phyloP scores from a whole-genome alignment of 345 rosid species.

The Ricinus communis region DNA sequence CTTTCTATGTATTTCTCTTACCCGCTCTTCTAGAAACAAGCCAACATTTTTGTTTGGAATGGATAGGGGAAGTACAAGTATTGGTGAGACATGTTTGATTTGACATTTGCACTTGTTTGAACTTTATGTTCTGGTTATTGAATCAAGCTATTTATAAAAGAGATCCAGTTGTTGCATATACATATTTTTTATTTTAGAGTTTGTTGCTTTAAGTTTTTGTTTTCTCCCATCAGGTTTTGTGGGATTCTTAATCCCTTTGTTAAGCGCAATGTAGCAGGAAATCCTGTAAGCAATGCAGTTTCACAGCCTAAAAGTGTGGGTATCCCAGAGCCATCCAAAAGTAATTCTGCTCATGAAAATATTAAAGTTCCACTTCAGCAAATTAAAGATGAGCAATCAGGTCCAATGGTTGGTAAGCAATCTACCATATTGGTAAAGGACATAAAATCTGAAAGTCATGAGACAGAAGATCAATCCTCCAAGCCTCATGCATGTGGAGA shows the following conservation, averaged over 20 bases:
- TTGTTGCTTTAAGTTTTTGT: background rate
- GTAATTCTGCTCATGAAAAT: constrained; percentile 27
- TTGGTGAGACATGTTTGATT: background rate
- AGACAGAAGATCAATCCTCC: constrained; percentile 29
- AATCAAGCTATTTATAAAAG: background rate
- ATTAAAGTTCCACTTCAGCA: constrained; percentile 31
- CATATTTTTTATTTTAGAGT: background rate
- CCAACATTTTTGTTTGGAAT: no score
- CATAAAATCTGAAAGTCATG: constrained; percentile 38
- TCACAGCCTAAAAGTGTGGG: constrained; percentile 34
- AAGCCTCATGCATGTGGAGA: constrained; percentile 46
- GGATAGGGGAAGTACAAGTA: no score
- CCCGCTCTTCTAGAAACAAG: no score
- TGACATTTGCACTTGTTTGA: background rate
- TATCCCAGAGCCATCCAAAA: constrained; percentile 35
- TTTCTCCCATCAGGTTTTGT: constrained; percentile 62
- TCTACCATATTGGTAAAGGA: constrained; percentile 30
- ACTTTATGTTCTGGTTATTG: no score
- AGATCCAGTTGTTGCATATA: background rate
- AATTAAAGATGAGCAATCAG: constrained; percentile 42
- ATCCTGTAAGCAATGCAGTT: constrained; percentile 33
- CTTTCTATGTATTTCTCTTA: no score
- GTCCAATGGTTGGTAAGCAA: constrained; percentile 35
- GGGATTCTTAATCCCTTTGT: constrained; percentile 68
- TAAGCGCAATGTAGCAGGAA: constrained; percentile 51